Conservation (phyloP, 176 grass and related monocot species). For the Rhipidocladum racemiflorum region DNA sequence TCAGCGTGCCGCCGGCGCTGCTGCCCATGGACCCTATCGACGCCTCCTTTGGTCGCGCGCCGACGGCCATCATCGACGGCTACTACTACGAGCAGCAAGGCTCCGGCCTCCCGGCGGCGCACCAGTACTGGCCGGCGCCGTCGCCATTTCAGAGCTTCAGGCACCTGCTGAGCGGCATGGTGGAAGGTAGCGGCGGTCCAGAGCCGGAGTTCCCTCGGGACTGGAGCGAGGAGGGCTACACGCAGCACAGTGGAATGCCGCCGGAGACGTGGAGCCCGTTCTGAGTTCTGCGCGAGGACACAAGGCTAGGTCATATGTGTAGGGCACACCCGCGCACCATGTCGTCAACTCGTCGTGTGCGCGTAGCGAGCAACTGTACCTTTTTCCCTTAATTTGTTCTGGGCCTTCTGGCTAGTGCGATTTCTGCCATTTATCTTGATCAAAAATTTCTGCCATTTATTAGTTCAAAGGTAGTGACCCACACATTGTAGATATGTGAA, state of each 20-base stretch:
- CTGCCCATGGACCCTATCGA: background rate
- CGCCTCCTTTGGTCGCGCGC: background rate
- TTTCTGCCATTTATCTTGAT: background rate
- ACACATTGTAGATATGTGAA: background rate
- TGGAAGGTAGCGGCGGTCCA: background rate
- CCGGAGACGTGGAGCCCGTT: constrained; percentile 23
- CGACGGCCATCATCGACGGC: background rate
- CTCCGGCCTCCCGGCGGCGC: background rate
- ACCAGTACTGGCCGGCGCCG: background rate
- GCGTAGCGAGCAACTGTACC: background rate
- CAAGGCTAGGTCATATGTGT: background rate
- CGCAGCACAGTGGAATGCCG: background rate
- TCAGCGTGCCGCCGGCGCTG: background rate
- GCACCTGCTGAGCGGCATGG: constrained; percentile 33
- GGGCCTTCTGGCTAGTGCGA: background rate
- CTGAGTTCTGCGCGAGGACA: background rate
- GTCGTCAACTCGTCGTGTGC: background rate
- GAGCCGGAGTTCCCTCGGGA: background rate
- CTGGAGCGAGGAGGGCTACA: constrained; percentile 29
- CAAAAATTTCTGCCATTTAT: background rate
- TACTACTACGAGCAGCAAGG: background rate
- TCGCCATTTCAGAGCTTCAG: constrained; percentile 16
- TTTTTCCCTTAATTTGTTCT: background rate
- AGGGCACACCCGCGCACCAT: background rate
- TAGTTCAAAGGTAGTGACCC: background rate